These are phyloP conservation scores for Emergomyces orientalis DNA, from an alignment of 2,329 filamentous ascomycete genomes.

Conservation along the genomic window DNA sequence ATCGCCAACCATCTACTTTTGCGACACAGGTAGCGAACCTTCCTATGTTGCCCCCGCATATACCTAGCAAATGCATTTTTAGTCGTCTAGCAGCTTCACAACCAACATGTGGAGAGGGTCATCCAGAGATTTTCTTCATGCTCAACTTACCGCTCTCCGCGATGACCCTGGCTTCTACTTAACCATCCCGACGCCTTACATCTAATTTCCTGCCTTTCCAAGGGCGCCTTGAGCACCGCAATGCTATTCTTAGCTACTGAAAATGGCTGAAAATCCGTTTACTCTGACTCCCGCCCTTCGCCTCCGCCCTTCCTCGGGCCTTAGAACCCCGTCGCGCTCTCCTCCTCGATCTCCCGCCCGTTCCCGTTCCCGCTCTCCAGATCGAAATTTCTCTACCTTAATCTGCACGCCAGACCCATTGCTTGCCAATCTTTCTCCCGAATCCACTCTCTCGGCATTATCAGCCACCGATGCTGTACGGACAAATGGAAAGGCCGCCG, in stretches of 20 bases:
- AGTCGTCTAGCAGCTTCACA: neutral
- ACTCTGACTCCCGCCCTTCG: conserved; percentile 24
- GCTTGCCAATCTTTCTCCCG: conserved; percentile 45
- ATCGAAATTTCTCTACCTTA: conserved; percentile 28
- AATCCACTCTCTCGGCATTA: conserved; percentile 45
- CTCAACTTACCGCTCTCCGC: neutral
- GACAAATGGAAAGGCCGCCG: conserved; percentile 28
- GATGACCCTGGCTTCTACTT: neutral
- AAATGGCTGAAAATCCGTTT: conserved; percentile 23
- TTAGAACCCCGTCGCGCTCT: conserved; percentile 18
- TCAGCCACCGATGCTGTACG: conserved; percentile 35
- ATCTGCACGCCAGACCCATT: conserved; percentile 38
- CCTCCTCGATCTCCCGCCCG: conserved; percentile 24
- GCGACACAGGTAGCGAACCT: neutral
- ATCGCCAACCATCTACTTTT: conserved; percentile 2
- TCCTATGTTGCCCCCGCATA: neutral
- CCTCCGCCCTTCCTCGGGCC: conserved; percentile 13
- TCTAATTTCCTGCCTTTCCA: conserved; percentile 11
- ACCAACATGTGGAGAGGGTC: conserved; percentile 2
- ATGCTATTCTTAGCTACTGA: conserved; percentile 25
- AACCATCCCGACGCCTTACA: neutral
- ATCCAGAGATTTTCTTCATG: neutral
- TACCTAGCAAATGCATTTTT: neutral
- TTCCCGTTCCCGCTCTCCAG: conserved; percentile 32
- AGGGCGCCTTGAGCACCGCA: conserved; percentile 16